Evolutionary conservation across 2,329 filamentous ascomycete species (phyloP), one percentile per base, ranked within the genome.

Genomic region (Lecanosticta acicola): DNA sequence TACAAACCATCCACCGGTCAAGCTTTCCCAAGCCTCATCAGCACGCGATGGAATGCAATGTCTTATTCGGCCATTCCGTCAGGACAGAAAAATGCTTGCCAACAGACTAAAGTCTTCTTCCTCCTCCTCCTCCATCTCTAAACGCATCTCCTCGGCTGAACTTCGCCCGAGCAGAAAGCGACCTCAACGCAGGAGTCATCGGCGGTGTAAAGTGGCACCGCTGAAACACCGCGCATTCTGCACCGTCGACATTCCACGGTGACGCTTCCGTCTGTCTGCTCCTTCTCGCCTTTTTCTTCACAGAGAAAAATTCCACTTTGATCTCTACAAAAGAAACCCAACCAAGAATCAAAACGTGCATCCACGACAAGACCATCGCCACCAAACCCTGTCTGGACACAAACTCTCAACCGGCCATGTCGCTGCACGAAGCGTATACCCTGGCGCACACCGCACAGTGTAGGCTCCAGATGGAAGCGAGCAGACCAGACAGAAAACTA

Each of bases 401-500:
- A 33, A 37, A 48, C 43, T 42, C 19, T 24, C 36, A 38, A 38
- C 32, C 11, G 33, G 26, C 17, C 39, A 65, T 64, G 62, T 66
- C 63, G 39, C 58, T 65, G 32, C 53, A 53, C 44, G 58, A 66
- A 49, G 62, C 62, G 37, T 64, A 63, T 47, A 48, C 50, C 24
- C 50, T 66, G 32, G 63, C 64, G 4, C 63, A 66, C 53, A 64
- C 53, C 4, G 64, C 64, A 21, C 57, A 64, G 49, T 66, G 62
- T 46, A 57, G 64, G 32, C 60, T 66, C 17, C 48, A 64, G 24
- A 49, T 64, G 19, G 61, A 59, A 46, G 61, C 60, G 20, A 56
- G 48, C 43, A 55, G 59, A 14, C 61, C 60, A 4, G 60, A 66
- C 39, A 59, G 64, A 36, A 59, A 64, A 43, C 50, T 63, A n/a